Base-by-base conservation (phyloP, 352 stramenopile species). In the Nothophytophthora sp. region DNA sequence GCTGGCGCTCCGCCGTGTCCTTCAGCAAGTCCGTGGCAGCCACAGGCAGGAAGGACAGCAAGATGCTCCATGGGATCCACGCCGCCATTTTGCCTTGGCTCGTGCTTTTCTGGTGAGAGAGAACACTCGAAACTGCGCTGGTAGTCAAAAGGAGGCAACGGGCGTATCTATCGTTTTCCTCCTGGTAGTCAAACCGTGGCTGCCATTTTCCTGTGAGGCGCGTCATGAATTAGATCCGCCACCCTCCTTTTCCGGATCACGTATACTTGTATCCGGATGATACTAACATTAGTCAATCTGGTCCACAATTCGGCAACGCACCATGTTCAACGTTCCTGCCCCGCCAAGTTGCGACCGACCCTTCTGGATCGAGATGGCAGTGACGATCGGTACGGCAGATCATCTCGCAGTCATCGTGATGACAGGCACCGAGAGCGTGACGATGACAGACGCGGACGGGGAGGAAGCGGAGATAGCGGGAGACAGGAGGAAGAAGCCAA, bases 21-120 rank as follows among this genome's bases (percentile, higher is more conserved):
- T 71, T 45, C 12, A 83, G 43, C 1, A 79, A 25, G 22, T 81
- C 67, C 5, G 68, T 79, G 16, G 63, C 71, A 24, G 59, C 50
- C 8, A 72, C 52, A 10, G 76, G 76, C 42, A 88, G 59, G 46
- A 90, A 47, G 51, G 70, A 50, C 41, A 81, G 60, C 60, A 77
- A 55, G 50, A 86, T 36, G 44, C 64, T 65, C 78, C 78, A 87
- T 18, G 76, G 75, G 22, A 78, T 50, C 70, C 63, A 73, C 50
- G 33, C 48, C 40, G 40, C 25, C 51, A 63, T 64, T 19, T 25
- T 23, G 7, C 38, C 18, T 45, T 24, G 6, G 22, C 25, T 46
- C 39, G 32, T 46, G 39, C 22, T 29, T 22, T 20, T 11, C 4
- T 25, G 11, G 20, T 11, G 13, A 22, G 23, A 45, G 12, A 8